Evolutionary conservation across 495 filamentous ascomycete species (phyloP).

Genomic region (Neurospora sp.): DNA sequence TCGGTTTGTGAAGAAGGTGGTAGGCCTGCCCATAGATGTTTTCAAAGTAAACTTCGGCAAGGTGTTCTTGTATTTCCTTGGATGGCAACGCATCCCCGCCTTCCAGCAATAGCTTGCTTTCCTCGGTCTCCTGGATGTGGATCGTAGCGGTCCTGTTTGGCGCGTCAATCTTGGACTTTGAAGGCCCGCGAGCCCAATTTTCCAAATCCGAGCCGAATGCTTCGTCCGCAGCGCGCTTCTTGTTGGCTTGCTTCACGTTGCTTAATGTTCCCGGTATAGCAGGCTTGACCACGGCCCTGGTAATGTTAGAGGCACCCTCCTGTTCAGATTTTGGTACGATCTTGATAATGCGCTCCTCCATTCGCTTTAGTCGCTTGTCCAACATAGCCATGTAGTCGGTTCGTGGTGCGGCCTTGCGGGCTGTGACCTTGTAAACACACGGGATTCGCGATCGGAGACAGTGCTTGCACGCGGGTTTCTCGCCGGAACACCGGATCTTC

Average conservation of each 20-base stretch:
- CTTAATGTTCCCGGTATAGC: slow-evolving; percentile 52
- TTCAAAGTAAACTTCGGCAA: slow-evolving; percentile 93
- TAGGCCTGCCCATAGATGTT: slow-evolving; percentile 94
- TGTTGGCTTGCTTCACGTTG: slow-evolving; percentile 40
- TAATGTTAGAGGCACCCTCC: slow-evolving; percentile 42
- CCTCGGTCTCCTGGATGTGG: slow-evolving; percentile 56
- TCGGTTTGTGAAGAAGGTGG: slow-evolving; percentile 91
- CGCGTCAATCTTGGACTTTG: slow-evolving; percentile 34
- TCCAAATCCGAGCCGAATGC: slow-evolving; percentile 80
- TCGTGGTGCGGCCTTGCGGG: slow-evolving; percentile 86
- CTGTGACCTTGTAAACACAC: slow-evolving; percentile 97
- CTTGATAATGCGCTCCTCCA: slow-evolving; percentile 98
- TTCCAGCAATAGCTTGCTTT: slow-evolving; percentile 62
- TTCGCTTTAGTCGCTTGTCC: slow-evolving; percentile 82
- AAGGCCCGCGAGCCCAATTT: slow-evolving; percentile 59
- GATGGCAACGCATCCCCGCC: slow-evolving; percentile 77
- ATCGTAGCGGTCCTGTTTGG: slow-evolving; percentile 44
- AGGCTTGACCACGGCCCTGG: slow-evolving; percentile 71
- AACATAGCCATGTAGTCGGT: slow-evolving; percentile 99
- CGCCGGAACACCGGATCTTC: slow-evolving; percentile 96
- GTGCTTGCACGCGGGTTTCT: slow-evolving; percentile 96
- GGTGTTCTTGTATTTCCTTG: slow-evolving; percentile 84
- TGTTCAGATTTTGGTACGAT: slow-evolving; percentile 81
- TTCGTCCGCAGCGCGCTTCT: slow-evolving; percentile 80
- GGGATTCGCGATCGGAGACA: slow-evolving; percentile 88